Percentiles rank a stretch among this genome's conserved stretches.
These are phyloP conservation scores for Leccinum ochraceum DNA, from an alignment of 768 basidiomycete genomes.

Conservation along the genomic window DNA sequence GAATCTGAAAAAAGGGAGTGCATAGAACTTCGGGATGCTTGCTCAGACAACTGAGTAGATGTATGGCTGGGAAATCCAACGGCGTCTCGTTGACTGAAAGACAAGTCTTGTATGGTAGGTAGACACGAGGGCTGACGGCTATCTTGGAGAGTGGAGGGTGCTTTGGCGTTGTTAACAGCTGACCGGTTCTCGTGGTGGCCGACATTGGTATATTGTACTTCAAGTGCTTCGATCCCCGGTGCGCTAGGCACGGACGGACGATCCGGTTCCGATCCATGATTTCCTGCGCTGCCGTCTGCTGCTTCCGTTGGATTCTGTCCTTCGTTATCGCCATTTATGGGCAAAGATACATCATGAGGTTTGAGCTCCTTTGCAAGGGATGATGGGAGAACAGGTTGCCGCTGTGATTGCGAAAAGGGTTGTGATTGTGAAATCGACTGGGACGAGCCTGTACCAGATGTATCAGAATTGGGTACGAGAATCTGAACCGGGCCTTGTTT, in stretches of 20 bases:
- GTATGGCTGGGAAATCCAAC: background rate
- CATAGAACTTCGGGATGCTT: slow-evolving; percentile 16
- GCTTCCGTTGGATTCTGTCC: background rate
- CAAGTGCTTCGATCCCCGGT: slow-evolving; percentile 9
- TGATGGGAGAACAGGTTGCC: slow-evolving; percentile 22
- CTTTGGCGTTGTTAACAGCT: slow-evolving; percentile 10
- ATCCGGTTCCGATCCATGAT: background rate
- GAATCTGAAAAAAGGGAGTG: slow-evolving; percentile 31
- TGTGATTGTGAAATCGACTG: slow-evolving; percentile 32
- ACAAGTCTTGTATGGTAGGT: background rate
- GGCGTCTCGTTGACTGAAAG: background rate
- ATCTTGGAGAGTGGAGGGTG: slow-evolving; percentile 1
- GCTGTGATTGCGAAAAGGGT: slow-evolving; percentile 31
- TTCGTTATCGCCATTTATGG: background rate
- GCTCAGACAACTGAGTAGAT: background rate
- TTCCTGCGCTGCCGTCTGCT: background rate
- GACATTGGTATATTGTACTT: background rate
- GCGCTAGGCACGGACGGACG: background rate
- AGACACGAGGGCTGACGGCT: background rate
- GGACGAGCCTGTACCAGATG: slow-evolving; percentile 42
- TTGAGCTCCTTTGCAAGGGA: slow-evolving; percentile 25
- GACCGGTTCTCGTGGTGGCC: slow-evolving; percentile 2
- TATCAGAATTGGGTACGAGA: slow-evolving; percentile 59
- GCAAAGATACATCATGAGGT: slow-evolving; percentile 17
- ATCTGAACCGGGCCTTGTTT: slow-evolving; percentile 42